Evolutionary conservation across 2,329 filamentous ascomycete species (phyloP), one percentile per base, ranked within the genome.

Genomic region (Echinosphaeria canescens): DNA sequence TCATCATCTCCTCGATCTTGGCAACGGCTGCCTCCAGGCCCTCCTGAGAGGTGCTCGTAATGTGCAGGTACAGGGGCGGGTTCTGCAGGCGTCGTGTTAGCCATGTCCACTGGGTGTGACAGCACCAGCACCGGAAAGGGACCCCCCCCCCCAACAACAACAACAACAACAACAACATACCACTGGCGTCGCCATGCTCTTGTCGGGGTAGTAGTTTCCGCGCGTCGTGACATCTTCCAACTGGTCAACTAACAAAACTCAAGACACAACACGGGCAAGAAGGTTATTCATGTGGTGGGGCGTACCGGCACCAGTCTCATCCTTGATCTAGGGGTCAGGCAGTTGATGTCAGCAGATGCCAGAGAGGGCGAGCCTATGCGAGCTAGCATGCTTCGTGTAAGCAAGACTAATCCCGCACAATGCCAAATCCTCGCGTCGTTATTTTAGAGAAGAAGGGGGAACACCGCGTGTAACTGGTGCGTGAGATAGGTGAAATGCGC

Each of bases 281-380:
- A 19, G 6, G 17, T 7, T 7, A 19, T 19, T 6, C 17, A 10
- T 19, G 17, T 19, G 7, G 6, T 57, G 49, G 55, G 60, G 69
- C 84, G 73, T 98, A 98, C 88, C 88, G 65, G 88, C 85, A 66
- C 88, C 88, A 73, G 85, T 95, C 46, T 93, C 81, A 61, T 93
- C 85, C 75, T 92, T 91, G 46, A 98, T 98, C 88, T 98, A 84
- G 43, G n/a, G n/a, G 78, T 76, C 72, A 88, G 67, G 71, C 63
- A 74, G 55, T 55, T 56, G 63, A 73, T 69, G 84, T 93, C 71
- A 95, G 84, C 81, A 88, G 70, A 71, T 80, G 78, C 68, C 73
- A 79, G 69, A 70, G 69, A 73, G 67, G 63, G 58, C 49, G 50
- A 44, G 49, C 49, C 50, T 53, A 53, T 53, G 49, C 48, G 53